phyloP scores from a whole-genome alignment of 2,329 filamentous ascomycete species.

The Orbilia oligospora region DNA sequence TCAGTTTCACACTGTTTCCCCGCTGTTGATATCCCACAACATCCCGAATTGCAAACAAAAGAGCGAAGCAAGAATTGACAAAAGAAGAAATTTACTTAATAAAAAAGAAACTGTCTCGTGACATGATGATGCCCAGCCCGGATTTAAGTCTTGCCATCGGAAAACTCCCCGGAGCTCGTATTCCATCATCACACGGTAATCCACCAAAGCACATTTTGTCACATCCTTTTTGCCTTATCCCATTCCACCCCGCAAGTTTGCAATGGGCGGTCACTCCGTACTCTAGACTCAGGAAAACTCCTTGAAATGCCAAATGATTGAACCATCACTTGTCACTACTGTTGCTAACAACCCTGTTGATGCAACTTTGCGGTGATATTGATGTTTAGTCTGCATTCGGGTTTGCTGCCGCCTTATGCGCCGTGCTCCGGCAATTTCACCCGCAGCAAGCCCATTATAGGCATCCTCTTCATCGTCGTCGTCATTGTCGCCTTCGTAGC shows the following conservation, averaged over 20 bases:
- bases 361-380: slow-evolving; percentile 48
- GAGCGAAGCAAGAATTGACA: slow-evolving; percentile 10
- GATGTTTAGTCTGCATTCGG: slow-evolving; percentile 25
- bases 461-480: slow-evolving; percentile 16
- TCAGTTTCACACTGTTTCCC: slow-evolving; percentile 33
- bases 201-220: slow-evolving; percentile 17
- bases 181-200: slow-evolving; percentile 38
- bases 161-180: slow-evolving; percentile 36
- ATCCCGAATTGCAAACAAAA: slow-evolving; percentile 18
- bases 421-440: slow-evolving; percentile 51
- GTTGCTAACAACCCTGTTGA: slow-evolving; percentile 56
- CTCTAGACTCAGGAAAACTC: slow-evolving; percentile 38
- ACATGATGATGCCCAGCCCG: slow-evolving; percentile 25
- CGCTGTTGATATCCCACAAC: slow-evolving; percentile 13
- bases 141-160: slow-evolving; percentile 25
- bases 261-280: no score
- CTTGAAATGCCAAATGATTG: slow-evolving; percentile 59
- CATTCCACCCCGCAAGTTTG: neutral
- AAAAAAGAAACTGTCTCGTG: slow-evolving; percentile 40
- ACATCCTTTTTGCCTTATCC: slow-evolving; percentile 6
- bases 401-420: slow-evolving; percentile 49
- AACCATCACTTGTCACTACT: slow-evolving; percentile 53
- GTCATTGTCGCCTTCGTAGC: slow-evolving; percentile 31
- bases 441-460: slow-evolving; percentile 33
- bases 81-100: slow-evolving; percentile 14